A percentile compares a stretch with the other conserved stretches of the same genome.
phyloP scores from a whole-genome alignment of 1,284 basidiomycete species.

The Malassezia furfur region DNA sequence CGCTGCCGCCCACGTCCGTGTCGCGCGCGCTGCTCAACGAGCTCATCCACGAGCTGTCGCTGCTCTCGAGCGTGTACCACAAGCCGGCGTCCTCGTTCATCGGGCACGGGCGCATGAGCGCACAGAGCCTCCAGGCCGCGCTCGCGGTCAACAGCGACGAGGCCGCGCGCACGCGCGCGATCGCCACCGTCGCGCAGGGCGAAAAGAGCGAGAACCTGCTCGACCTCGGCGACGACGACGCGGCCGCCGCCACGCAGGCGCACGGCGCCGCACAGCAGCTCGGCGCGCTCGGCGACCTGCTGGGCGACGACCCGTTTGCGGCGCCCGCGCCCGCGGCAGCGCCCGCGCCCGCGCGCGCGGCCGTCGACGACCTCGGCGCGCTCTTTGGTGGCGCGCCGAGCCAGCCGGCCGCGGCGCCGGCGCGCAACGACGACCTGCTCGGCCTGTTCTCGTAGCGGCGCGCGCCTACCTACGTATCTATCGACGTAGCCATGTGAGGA shows the following conservation, averaged over 20 bases:
- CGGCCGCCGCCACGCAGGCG: background rate
- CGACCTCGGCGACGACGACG: constrained; percentile 41
- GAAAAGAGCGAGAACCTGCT: constrained; percentile 43
- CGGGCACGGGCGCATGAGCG: constrained; percentile 47
- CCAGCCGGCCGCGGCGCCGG: background rate
- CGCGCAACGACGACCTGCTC: constrained; percentile 9
- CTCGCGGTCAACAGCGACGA: constrained; percentile 22
- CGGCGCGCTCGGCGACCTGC: constrained; percentile 17
- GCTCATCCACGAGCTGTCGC: constrained; percentile 59
- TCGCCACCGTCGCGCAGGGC: constrained; percentile 52
- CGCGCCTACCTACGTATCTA: background rate
- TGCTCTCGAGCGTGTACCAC: constrained; percentile 84
- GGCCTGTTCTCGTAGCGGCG: constrained; percentile 7
- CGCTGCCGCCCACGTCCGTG: constrained; percentile 79
- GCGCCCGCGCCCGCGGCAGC: constrained; percentile 4
- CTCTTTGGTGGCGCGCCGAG: constrained; percentile 10
- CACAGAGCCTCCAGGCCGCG: constrained; percentile 22
- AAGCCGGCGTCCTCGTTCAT: constrained; percentile 63
- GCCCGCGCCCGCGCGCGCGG: background rate
- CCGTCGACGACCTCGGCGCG: constrained; percentile 13
- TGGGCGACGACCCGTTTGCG: constrained; percentile 18
- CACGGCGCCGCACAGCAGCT: constrained; percentile 13
- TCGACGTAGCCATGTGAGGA: constrained; percentile 26
- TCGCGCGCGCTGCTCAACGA: constrained; percentile 84
- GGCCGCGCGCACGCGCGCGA: constrained; percentile 38